Evolutionary conservation across 495 filamentous ascomycete genomes (phyloP), one percentile per base, ranked within the genome.

Genomic region (Penicillium robsamsonii): DNA sequence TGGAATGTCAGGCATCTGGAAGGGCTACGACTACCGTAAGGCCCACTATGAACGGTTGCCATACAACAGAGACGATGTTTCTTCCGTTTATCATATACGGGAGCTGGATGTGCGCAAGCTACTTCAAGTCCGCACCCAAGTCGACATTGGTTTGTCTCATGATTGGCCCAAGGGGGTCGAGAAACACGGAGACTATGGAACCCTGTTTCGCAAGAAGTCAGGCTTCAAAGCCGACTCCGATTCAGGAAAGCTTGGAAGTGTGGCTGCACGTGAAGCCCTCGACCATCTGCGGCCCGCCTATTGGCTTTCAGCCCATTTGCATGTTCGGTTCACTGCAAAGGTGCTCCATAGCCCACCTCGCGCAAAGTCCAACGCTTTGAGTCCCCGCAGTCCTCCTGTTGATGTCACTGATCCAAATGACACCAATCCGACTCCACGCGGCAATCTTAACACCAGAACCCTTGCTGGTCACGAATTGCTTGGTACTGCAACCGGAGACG

Each of bases 241-340:
- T 27, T 77, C 81, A 35, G 91, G 91, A 0, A 82, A 66, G 31
- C 72, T 98, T 6, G 94, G 94, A 1, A 97, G 82, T 55, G 69
- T 77, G 5, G 92, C 94, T 0, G 92, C 91, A 0, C 79, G 78
- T 58, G 82, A 88, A 43, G 85, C 96, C 6, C 79, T 97, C 64
- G 84, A 94, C 64, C 80, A 90, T 29, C 73, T 97, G 37, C 79
- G 89, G 31, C 94, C 94, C 4, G 74, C 80, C 0, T 89, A 91
- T 65, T 98, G 94, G 94, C 96, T 97, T 70, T 89, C 92, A 9
- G 94, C 92, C 2, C 94, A 98, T 70, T 58, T 97, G 67, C 94
- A 98, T 70, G 84, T 87, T 67, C 92, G 91, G 64, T 97, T 87
- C 62, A 67, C 86, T 3, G 93, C 92, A 9, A 65, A 85, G 3